Percentiles rank a stretch among this genome's conserved stretches.
Evolutionary conservation across 805 yeast genomes (phyloP).

Genomic region (Sugiyamaella marilandica): DNA sequence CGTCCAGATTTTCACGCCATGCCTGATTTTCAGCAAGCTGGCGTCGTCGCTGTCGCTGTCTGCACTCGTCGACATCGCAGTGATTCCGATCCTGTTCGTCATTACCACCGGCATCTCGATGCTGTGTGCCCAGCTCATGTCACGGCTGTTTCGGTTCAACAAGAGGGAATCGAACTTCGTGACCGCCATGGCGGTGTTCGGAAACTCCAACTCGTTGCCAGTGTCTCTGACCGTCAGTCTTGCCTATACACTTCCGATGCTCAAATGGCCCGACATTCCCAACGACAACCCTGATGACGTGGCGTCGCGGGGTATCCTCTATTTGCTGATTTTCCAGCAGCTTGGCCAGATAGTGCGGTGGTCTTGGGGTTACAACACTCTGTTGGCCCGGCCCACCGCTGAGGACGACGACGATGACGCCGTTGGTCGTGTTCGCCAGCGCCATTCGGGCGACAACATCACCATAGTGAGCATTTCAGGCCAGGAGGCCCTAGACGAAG

Average conservation of each 20-base stretch:
- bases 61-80: constrained; percentile 71
- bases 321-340: constrained; percentile 59
- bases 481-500: not conserved
- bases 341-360: constrained; percentile 62
- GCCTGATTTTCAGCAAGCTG: constrained; percentile 81
- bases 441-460: not conserved
- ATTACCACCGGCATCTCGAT: constrained; percentile 75
- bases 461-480: not conserved
- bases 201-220: constrained; percentile 91
- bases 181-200: constrained; percentile 95
- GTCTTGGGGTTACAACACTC: constrained; percentile 68
- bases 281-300: constrained; percentile 52
- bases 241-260: constrained; percentile 54
- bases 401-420: constrained; percentile 10
- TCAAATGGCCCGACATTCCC: constrained; percentile 53
- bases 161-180: constrained; percentile 82
- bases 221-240: constrained; percentile 78
- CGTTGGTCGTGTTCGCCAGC: not conserved
- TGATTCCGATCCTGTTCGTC: constrained; percentile 83
- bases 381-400: constrained; percentile 40
- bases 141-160: constrained; percentile 53
- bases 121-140: constrained; percentile 52
- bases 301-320: constrained; percentile 58
- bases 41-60: constrained; percentile 63
- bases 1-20: constrained; percentile 92